Conservation (phyloP, 129 eudicot species). For the Sambucus nigra region DNA sequence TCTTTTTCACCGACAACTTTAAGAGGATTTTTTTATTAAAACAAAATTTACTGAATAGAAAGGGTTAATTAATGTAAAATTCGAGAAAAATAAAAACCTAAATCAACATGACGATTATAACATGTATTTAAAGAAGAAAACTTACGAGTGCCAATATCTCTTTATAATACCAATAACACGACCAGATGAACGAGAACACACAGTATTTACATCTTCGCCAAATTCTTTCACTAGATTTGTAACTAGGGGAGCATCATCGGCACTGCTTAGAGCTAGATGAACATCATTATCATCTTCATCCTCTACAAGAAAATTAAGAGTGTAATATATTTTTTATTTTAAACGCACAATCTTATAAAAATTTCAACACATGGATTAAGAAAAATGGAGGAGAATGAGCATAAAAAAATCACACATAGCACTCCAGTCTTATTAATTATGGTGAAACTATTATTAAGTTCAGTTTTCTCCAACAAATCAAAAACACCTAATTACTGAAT, state of each 20-base stretch:
- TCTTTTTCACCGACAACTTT: no score
- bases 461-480: no score
- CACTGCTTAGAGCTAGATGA: constrained; percentile 81
- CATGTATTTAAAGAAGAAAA: background rate
- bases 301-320: constrained; percentile 29
- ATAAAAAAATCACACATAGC: background rate
- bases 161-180: constrained; percentile 88
- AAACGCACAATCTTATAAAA: no score
- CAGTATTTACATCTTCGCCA: constrained; percentile 23
- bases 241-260: constrained; percentile 84
- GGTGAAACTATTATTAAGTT: no score
- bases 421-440: background rate
- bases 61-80: background rate
- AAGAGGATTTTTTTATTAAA: background rate
- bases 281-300: constrained; percentile 83
- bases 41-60: background rate
- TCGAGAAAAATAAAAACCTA: background rate
- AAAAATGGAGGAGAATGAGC: background rate
- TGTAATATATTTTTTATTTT: no score
- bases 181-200: constrained; percentile 71
- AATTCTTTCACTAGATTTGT: constrained; percentile 36
- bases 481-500: no score
- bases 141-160: constrained; percentile 97
- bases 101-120: background rate
- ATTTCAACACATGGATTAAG: background rate